Percentiles rank a stretch among this genome's conserved stretches.
Evolutionary conservation across 306 rosid genomes (phyloP).

Genomic region (Begonia fuchsioides): DNA sequence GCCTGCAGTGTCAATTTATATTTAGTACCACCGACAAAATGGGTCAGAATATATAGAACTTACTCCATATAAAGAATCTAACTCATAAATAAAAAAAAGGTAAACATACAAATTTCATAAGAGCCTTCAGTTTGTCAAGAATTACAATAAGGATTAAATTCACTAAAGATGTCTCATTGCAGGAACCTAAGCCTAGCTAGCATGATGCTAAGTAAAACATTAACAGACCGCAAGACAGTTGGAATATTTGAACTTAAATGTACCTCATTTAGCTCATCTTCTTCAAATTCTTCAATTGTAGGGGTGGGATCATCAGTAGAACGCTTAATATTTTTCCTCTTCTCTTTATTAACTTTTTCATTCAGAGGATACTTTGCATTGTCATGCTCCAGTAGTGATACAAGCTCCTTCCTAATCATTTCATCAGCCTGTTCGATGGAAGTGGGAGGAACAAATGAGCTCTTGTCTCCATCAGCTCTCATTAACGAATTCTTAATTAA

Average conservation of each 20-base stretch:
- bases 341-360: conserved; percentile 50
- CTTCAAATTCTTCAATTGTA: conserved; percentile 61
- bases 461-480: conserved; percentile 82
- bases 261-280: conserved; percentile 64
- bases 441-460: conserved; percentile 92
- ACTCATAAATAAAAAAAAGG: no score
- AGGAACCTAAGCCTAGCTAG: not conserved
- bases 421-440: conserved; percentile 78
- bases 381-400: conserved; percentile 67
- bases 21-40: no score
- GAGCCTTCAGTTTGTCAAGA: no score
- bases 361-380: conserved; percentile 75
- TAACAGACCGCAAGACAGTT: not conserved
- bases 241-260: conserved; percentile 5
- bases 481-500: conserved; percentile 62
- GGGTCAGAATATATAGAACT: no score
- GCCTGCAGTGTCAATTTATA: no score
- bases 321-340: conserved; percentile 50
- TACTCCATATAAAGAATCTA: no score
- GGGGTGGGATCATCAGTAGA: conserved; percentile 36
- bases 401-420: conserved; percentile 61
- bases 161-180: no score
- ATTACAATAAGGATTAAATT: no score
- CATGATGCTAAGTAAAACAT: conserved; percentile 1
- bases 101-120: no score